Base-by-base conservation (phyloP, 202 grass and related monocot genomes). In the Bolboschoenoplectus hybrid region DNA sequence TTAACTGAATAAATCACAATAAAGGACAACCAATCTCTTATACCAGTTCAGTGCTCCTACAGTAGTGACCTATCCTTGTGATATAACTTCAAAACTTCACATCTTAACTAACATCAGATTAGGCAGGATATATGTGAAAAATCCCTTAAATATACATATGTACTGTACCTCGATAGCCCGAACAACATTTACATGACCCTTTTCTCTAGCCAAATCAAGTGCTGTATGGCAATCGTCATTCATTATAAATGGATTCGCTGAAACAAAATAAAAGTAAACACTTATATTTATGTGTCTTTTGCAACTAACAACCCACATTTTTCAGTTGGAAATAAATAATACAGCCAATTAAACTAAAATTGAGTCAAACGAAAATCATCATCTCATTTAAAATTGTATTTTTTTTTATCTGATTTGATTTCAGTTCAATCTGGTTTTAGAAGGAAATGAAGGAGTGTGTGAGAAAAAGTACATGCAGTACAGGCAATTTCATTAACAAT, bases 201-300 rank as follows among this genome's bases (percentile, higher is more conserved):
- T 98, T 85, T 96, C 93, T 89, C 93, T 94, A 80, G 97, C 92
- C 89, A 98, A 41, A 74, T 94, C 97, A 91, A 98, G 97, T 61
- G 97, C 90, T 41, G 90, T 98, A 79, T 92, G 82, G 62, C 93
- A 96, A 88, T 96, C 90, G 78, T 98, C 93, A 65, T 98, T 98
- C 70, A 87, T 82, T 85, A 91, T 90, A 85, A 87, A 98, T 3
- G 93, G 96, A 82, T 93, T 95, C 84, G 91, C 93, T 98, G 90
- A 71, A 82, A 88, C 47, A 72, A 86, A 2, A 82, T 12, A 19
- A 38, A 9, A 70, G 17, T 49, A 83, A 10, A 80, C 77, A 50
- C 46, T 82, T 50, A 58, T 81, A 84, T 13, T 6, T 43, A 7
- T 76, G 56, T 79, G 63, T 9, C 64, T 58, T 79, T 79, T 41